Evolutionary conservation across 441 rosid genomes (phyloP).

Genomic region (California macrophylla): DNA sequence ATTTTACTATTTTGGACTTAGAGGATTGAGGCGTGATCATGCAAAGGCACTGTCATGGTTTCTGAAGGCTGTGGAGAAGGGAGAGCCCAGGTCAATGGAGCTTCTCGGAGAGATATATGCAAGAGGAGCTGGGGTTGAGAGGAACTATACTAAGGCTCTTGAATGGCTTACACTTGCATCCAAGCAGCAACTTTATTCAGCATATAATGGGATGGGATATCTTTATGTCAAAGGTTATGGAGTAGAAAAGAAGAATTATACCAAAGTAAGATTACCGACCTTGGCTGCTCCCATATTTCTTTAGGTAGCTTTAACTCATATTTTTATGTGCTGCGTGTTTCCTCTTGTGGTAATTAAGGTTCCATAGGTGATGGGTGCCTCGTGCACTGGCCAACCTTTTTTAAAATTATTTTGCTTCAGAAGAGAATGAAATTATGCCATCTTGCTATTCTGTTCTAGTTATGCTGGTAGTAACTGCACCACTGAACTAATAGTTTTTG

Average conservation of each 20-base stretch:
- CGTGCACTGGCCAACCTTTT: too few species aligned
- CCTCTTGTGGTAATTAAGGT: too few species aligned
- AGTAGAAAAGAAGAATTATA: conserved; percentile 81
- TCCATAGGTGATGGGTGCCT: too few species aligned
- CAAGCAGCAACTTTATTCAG: conserved; percentile 63
- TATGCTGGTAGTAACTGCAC: too few species aligned
- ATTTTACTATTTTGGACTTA: conserved; percentile 87
- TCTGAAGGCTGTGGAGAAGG: conserved; percentile 74
- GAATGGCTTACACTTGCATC: conserved; percentile 87
- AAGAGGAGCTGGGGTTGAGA: conserved; percentile 93
- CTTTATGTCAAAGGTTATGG: conserved; percentile 91
- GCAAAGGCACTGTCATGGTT: conserved; percentile 83
- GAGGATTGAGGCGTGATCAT: conserved; percentile 91
- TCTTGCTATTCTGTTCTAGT: too few species aligned
- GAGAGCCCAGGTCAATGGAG: conserved; percentile 90
- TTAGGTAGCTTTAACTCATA: background rate
- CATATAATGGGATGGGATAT: conserved; percentile 91
- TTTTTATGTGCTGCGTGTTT: background rate
- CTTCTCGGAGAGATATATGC: conserved; percentile 95
- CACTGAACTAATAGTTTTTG: too few species aligned
- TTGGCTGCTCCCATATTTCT: background rate
- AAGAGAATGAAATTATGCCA: too few species aligned
- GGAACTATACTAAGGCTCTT: conserved; percentile 80
- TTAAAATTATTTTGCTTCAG: too few species aligned
- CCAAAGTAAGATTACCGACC: conserved; percentile 45